Conservation (phyloP, 352 stramenopile genomes). For the Phytopythium boreale region DNA sequence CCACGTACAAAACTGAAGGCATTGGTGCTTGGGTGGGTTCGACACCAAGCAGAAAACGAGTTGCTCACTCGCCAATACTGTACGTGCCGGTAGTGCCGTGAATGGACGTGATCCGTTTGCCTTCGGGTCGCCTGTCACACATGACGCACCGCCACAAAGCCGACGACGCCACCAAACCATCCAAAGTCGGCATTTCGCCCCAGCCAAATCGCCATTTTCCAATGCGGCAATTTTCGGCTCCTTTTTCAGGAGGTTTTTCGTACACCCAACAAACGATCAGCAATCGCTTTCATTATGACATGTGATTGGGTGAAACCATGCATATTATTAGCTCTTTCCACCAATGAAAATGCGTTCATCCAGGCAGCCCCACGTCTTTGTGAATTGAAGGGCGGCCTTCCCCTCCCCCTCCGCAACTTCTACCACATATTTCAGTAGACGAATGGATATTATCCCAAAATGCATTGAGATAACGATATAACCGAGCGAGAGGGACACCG, state of each 20-base stretch:
- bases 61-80: not conserved
- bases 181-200: not conserved
- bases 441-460: not conserved
- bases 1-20: not conserved
- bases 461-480: not conserved
- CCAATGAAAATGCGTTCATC: not conserved
- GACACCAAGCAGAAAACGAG: not conserved
- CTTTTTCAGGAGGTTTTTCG: not conserved
- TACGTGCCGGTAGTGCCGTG: no score
- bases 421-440: not conserved
- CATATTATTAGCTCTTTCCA: not conserved
- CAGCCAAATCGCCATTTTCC: not conserved
- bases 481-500: not conserved
- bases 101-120: no score
- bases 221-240: not conserved
- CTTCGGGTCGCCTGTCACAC: no score
- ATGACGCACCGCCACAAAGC: not conserved
- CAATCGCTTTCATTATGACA: not conserved
- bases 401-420: not conserved
- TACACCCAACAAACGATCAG: conserved; percentile 2
- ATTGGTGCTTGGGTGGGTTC: not conserved
- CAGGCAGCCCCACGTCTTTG: conserved; percentile 6
- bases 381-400: not conserved
- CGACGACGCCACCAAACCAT: not conserved
- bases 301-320: conserved; percentile 2